phyloP scores from a whole-genome alignment of 2,329 filamentous ascomycete species.

The Alternaria triticina region DNA sequence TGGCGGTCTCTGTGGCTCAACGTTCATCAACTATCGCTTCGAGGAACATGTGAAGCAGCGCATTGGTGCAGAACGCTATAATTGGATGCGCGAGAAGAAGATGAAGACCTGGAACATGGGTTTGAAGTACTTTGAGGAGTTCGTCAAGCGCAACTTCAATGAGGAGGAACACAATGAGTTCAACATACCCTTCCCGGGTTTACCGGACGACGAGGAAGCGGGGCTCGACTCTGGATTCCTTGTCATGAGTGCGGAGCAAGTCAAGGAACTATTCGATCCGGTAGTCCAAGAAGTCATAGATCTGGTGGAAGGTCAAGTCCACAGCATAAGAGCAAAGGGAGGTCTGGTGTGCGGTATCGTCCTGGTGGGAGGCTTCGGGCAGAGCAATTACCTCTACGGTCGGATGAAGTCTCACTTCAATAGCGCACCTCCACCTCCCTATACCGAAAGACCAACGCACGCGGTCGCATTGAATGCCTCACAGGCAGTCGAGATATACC shows the following conservation, averaged over 20 bases:
- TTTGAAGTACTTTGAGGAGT: constrained; percentile 80
- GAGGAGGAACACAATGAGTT: constrained; percentile 79
- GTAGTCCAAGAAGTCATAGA: constrained; percentile 65
- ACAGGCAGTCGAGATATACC: constrained; percentile 76
- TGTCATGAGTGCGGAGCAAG: constrained; percentile 71
- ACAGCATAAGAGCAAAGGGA: constrained; percentile 47
- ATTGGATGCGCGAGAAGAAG: constrained; percentile 79
- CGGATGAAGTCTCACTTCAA: constrained; percentile 73
- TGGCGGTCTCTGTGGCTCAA: constrained; percentile 77
- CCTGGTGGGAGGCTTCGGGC: constrained; percentile 80
- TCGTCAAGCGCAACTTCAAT: constrained; percentile 83
- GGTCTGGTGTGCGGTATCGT: constrained; percentile 69
- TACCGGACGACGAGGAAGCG: constrained; percentile 76
- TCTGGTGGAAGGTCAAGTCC: constrained; percentile 53
- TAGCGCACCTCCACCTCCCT: constrained; percentile 57
- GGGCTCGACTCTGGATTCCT: constrained; percentile 79
- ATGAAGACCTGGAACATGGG: constrained; percentile 77
- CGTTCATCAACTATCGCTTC: constrained; percentile 81
- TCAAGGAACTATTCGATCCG: constrained; percentile 77
- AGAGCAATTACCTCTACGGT: constrained; percentile 75
- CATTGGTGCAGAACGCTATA: constrained; percentile 71
- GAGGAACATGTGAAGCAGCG: constrained; percentile 75
- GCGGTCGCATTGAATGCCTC: constrained; percentile 59
- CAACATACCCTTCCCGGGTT: constrained; percentile 77
- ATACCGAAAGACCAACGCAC: constrained; percentile 75